phyloP scores from a whole-genome alignment of 1,284 basidiomycete species.

The Pascua guehoae region DNA sequence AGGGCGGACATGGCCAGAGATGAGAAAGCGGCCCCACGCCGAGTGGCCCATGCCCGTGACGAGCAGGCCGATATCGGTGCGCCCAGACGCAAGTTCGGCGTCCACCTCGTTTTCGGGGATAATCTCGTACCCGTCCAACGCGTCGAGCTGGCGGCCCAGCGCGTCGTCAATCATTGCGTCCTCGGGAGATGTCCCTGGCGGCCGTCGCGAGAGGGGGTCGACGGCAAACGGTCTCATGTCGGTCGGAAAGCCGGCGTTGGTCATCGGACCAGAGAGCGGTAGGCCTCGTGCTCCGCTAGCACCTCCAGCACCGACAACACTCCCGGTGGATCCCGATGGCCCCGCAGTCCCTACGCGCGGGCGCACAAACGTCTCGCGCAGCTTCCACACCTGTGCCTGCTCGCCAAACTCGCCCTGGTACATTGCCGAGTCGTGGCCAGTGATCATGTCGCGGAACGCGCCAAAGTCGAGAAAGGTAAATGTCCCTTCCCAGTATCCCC shows the following conservation, averaged over 20 bases:
- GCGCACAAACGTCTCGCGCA: slow-evolving; percentile 52
- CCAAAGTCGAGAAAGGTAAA: slow-evolving; percentile 59
- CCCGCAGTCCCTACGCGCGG: slow-evolving; percentile 9
- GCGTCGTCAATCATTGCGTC: slow-evolving; percentile 34
- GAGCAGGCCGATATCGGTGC: slow-evolving; percentile 40
- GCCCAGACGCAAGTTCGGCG: slow-evolving; percentile 14
- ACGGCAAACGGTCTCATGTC: slow-evolving; percentile 22
- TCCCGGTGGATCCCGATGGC: background rate
- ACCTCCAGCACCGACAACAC: background rate
- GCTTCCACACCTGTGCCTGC: slow-evolving; percentile 57
- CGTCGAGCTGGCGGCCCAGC: slow-evolving; percentile 39
- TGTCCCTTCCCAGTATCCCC: slow-evolving; percentile 56
- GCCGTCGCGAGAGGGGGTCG: slow-evolving; percentile 8
- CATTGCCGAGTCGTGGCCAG: slow-evolving; percentile 39
- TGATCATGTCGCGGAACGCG: slow-evolving; percentile 52
- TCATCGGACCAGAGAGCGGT: slow-evolving; percentile 36
- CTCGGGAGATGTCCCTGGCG: slow-evolving; percentile 27
- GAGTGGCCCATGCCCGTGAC: slow-evolving; percentile 54
- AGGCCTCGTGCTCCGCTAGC: slow-evolving; percentile 1
- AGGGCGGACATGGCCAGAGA: slow-evolving; percentile 51
- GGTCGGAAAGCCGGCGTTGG: slow-evolving; percentile 45
- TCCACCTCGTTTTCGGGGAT: slow-evolving; percentile 36
- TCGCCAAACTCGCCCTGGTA: slow-evolving; percentile 55
- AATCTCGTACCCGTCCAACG: slow-evolving; percentile 39
- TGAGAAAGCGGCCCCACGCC: slow-evolving; percentile 54